Conservation (phyloP, 2,329 filamentous ascomycete genomes). For the Cordyceps cicadae region DNA sequence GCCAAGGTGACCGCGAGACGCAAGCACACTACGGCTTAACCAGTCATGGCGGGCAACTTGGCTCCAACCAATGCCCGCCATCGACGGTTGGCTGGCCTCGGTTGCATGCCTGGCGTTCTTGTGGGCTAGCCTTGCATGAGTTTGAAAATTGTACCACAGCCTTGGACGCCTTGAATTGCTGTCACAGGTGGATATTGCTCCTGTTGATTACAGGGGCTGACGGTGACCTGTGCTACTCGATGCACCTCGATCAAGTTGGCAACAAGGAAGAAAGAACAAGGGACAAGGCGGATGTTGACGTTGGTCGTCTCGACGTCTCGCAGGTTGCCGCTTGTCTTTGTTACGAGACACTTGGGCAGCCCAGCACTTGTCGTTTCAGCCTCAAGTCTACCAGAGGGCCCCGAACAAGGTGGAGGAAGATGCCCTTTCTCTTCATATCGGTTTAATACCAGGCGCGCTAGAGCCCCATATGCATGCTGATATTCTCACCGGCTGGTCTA, state of each 20-base stretch:
- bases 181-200: background rate
- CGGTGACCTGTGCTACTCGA: constrained; percentile 5
- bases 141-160: background rate
- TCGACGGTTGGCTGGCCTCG: background rate
- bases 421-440: background rate
- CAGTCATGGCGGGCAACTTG: background rate
- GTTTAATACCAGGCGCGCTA: background rate
- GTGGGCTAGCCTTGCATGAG: background rate
- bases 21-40: background rate
- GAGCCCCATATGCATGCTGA: background rate
- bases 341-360: background rate
- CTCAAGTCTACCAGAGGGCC: background rate
- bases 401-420: background rate
- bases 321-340: background rate
- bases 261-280: background rate
- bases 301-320: background rate
- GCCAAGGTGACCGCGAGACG: background rate
- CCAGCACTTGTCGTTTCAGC: background rate
- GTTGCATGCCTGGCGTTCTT: background rate
- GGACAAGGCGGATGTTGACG: background rate
- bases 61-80: background rate
- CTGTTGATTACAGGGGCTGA: background rate
- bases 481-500: background rate
- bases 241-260: constrained; percentile 10
- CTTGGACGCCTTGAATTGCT: background rate